These are phyloP conservation scores for Cladophialophora psammophila DNA, from an alignment of 2,329 filamentous ascomycete species.

Conservation along the genomic window DNA sequence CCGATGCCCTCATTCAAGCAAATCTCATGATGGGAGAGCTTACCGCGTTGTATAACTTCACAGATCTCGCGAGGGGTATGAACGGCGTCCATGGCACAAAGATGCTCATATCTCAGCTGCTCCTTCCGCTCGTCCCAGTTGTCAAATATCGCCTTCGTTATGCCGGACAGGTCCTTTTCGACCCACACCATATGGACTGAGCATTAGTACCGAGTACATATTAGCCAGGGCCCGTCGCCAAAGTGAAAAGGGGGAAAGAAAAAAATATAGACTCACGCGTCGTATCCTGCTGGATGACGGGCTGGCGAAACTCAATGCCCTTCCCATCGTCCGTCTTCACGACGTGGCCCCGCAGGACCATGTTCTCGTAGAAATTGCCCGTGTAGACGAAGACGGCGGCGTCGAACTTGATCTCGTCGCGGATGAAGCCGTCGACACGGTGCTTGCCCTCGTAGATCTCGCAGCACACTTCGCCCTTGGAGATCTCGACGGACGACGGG, in stretches of 20 bases:
- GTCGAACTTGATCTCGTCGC: conserved; percentile 32
- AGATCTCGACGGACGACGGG: conserved; percentile 29
- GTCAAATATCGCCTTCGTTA: conserved; percentile 38
- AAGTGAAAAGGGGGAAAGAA: background rate
- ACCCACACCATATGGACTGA: conserved; percentile 37
- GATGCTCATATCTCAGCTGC: conserved; percentile 26
- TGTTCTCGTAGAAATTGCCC: conserved; percentile 39
- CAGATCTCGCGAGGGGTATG: conserved; percentile 28
- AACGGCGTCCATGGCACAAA: conserved; percentile 30
- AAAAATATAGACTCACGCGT: conserved; percentile 20
- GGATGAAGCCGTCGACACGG: conserved; percentile 37
- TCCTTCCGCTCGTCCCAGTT: conserved; percentile 38
- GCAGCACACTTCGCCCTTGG: conserved; percentile 26
- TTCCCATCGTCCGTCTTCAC: conserved; percentile 22
- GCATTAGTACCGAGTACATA: no score
- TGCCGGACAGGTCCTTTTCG: conserved; percentile 33
- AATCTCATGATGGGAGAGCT: background rate
- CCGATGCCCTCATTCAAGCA: background rate
- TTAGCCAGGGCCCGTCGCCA: background rate
- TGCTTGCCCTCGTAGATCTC: conserved; percentile 38
- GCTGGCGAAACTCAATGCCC: conserved; percentile 32
- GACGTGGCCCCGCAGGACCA: conserved; percentile 29
- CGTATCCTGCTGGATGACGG: conserved; percentile 28
- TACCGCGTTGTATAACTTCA: conserved; percentile 25
- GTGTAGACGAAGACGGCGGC: conserved; percentile 37